Evolutionary conservation across 345 rosid species (phyloP), one percentile per base, ranked within the genome.

Genomic region (Camelina neglecta): DNA sequence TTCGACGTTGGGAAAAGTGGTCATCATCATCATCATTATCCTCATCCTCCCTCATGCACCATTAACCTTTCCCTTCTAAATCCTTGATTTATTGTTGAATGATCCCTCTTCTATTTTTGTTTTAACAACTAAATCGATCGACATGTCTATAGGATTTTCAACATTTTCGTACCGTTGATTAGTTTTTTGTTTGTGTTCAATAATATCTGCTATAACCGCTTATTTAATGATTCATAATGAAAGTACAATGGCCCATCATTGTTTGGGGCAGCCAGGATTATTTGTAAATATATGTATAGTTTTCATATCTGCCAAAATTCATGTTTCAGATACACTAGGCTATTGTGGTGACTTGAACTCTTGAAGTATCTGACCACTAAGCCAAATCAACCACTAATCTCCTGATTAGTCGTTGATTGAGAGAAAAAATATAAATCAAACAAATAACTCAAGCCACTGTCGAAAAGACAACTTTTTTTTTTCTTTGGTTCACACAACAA

Each of bases 1-100:
- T 55, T 74, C 39, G 65, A 74, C 58, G 61, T 74, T 65, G 65
- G 71, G 41, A 56, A 56, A 41, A 24, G 72, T 23, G 65, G 31
- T 38, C 76, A 53, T 57, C 71, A 65, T 65, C 38, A 35, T 7
- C 55, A 45, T 45, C 42, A n/a, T 58, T 33, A 31, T 35, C 50
- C 51, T 26, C 49, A 21, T 61, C 64, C 3, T 51, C n/a, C 45
- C n/a, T 72, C 50, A 11, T 63, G 69, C 75, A 61, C 70, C 64
- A 53, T 51, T 51, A 20, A 18, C 7, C n/a, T 6, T 20, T 31
- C 54, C 33, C 15, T 13, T 29, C 23, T 31, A 42, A 24, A 35
- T 65, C 15, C 23, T 44, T 63, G 23, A 24, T 63, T 4, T 18
- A 60, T 39, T 35, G 16, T 39, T 11, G 16, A 6, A 39, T 6